Conservation (phyloP, 106 monocot genomes). For the Phalaenopsis aphrodite region DNA sequence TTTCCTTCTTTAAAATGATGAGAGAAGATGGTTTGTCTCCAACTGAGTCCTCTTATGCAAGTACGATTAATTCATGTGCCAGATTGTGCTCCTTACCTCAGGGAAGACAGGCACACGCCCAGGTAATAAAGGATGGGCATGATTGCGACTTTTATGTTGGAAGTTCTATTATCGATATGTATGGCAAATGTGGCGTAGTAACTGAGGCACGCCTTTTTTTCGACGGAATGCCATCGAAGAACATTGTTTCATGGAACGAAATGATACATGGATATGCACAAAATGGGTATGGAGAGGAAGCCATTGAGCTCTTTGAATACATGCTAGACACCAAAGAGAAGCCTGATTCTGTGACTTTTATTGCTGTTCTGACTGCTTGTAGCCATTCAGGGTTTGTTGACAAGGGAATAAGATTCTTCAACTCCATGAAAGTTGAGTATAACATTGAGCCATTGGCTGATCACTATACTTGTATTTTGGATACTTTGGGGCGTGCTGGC, state of each 20-base stretch:
- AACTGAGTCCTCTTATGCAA: constrained; percentile 77
- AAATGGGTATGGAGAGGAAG: constrained; percentile 53
- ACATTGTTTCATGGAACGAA: constrained; percentile 91
- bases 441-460: constrained; percentile 53
- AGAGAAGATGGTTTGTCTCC: constrained; percentile 38
- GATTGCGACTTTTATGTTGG: constrained; percentile 52
- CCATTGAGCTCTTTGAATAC: constrained; percentile 52
- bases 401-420: constrained; percentile 37
- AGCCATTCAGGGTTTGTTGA: constrained; percentile 75
- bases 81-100: constrained; percentile 59
- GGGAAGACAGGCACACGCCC: constrained; percentile 74
- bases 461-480: constrained; percentile 83
- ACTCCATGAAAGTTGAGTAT: constrained; percentile 57
- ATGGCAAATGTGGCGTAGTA: constrained; percentile 75
- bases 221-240: constrained; percentile 52
- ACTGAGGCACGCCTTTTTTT: constrained; percentile 57
- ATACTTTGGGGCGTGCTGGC: constrained; percentile 70
- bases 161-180: constrained; percentile 78
- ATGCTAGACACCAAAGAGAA: constrained; percentile 48
- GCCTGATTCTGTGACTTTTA: constrained; percentile 67
- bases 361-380: constrained; percentile 76
- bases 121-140: constrained; percentile 48
- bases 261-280: constrained; percentile 97
- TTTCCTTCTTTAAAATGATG: constrained; percentile 68
- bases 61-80: constrained; percentile 69